Evolutionary conservation across 139 green algal genomes (phyloP), one percentile per base, ranked within the genome.

Genomic region (Coelastrella sp.): DNA sequence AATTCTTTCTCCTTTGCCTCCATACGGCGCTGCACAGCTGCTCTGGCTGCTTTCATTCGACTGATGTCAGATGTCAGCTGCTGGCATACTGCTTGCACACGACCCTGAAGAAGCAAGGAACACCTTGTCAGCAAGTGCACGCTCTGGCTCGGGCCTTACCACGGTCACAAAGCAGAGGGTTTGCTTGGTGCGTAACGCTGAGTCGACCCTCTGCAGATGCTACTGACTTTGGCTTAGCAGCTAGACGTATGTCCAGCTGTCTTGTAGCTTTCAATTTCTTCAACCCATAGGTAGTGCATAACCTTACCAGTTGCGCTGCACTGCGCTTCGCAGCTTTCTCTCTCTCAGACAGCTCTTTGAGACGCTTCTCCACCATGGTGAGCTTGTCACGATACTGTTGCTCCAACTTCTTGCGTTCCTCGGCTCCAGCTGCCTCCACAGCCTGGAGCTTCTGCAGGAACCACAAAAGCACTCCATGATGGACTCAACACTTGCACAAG

Each of bases 21-120:
- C 69, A 87, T 82, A 57, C 71, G 53, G 19, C 59, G 53, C 69
- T 82, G 80, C 37, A 81, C 57, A 57, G 84, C 73, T 38, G 95
- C 94, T 87, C 96, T 95, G 73, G 96, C 91, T 68, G 91, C 78
- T 86, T 97, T 97, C 84, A 98, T 97, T 60, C 86, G 68, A 13
- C 59, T n/a, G 68, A 98, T 98, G 81, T 98, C 95, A 2, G 50
- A 79, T 25, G 94, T 71, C 62, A 98, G 89, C 59, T 90, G 88
- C 32, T 86, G 84, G 74, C 85, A 89, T 32, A 89, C 83, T 43
- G 89, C 7, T 32, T 82, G 53, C 27, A 87, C 71, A 30, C 68
- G 80, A 4, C 48, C 85, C 84, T 89, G 80, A 34, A 66, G 45
- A 57, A 57, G 45, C 45, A 57, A 9, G 11, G 45, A 57, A 57